Evolutionary conservation across 1,139 yeast species (phyloP), one percentile per base, ranked within the genome.

Genomic region (Protomyces arabidopsidicola): DNA sequence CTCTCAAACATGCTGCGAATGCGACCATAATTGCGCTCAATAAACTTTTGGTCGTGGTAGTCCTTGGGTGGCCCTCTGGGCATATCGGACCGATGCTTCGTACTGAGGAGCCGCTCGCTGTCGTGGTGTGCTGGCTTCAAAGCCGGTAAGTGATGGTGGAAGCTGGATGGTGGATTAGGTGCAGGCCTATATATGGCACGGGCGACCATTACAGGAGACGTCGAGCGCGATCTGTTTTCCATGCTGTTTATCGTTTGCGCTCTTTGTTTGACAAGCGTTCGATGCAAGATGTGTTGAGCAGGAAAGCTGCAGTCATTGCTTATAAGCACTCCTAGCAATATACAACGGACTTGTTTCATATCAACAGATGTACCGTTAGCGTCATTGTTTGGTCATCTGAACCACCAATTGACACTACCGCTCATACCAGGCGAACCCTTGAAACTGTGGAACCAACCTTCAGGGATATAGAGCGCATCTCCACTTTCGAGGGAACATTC

Each of bases 391-490:
- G 42, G 20, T 12, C 42, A 58, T 34, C 45, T 20, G 24, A 58
- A 58, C 62, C 62, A 58, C 62, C 62, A 58, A 58, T 58, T 58
- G 56, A 58, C 53, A 18, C 56, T 51, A 38, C 55, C 34, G 10
- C 56, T 51, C 16, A 58, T 18, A 12, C 56, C 62, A 8, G n/a
- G 53, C n/a, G 31, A 24, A 14, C 62, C 56, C 14, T 58, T 51
- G 53, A 58, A 58, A 42, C 62, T 58, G 45, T 58, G 62, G 12
- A 58, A n/a, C 55, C 56, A 58, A 24, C 62, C 62, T 42, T 52
- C 45, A 10, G 62, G 62, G 12, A 58, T 51, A 24, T 39, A 58
- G n/a, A 58, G 53, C 10, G 56, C 62, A 22, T 58, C 62, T 10
- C 62, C 62, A 10, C 48, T 38, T 22, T 51, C 56, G 14, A 58